Evolutionary conservation across 2,329 filamentous ascomycete species (phyloP), one percentile per base, ranked within the genome.

Genomic region (Aureobasidium zeae): DNA sequence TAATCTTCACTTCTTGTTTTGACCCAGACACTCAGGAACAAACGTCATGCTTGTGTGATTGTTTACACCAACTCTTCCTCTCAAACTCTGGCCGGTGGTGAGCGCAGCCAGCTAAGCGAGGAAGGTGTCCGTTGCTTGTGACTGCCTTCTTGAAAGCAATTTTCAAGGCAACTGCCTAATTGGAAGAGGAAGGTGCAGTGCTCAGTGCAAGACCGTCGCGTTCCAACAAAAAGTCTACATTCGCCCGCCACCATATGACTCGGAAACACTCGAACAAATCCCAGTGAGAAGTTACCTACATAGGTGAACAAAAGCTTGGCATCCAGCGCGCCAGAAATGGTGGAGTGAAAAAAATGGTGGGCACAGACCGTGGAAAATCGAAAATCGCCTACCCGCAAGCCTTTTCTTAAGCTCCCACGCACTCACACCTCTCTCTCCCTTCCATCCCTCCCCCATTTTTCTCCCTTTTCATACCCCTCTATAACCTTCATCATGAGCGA

Each of bases 401-500:
- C 37, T 41, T 41, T 41, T 41, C 37, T 41, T 41, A 43, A 43
- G 38, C 38, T 43, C 38, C 20, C 26, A 26, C 16, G 26, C 33
- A 21, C 38, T 43, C 37, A 33, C 45, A 34, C 19, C 37, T 43
- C 32, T 35, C n/a, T 43, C 31, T 37, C 29, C 25, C 30, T 32
- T 47, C 44, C 36, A 46, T 37, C 45, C 33, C 36, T 30, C 32
- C 21, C 45, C 32, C 31, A 29, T 20, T 35, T 47, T 42, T 42
- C 36, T 47, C 30, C 41, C 34, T 45, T 34, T 37, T 37, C 25
- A 35, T 35, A 43, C 25, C 25, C 37, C 37, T 34, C 35, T 39
- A 38, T 31, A 54, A 55, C 51, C 57, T 49, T 55, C 65, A 86
- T 72, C 66, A 95, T 95, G 89, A 37, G 33, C 32, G 87, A 94